Base-by-base conservation (phyloP, 495 filamentous ascomycete species). In the Chaetomium fimeti region DNA sequence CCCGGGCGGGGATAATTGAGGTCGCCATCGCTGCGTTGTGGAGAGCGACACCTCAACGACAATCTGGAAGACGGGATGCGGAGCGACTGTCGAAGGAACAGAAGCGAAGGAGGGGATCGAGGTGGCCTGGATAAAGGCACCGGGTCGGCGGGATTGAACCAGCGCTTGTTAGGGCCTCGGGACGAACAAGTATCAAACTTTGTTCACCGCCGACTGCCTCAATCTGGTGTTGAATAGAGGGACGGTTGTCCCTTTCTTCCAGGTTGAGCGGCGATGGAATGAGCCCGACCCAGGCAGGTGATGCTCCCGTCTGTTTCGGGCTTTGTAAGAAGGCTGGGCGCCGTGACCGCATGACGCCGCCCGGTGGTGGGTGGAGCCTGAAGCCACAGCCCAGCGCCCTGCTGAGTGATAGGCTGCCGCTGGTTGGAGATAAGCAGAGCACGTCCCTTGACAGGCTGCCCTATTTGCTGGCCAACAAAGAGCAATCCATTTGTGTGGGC, bases 1-100 rank as follows among this genome's bases (percentile, higher is more conserved):
- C 85, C 70, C 83, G 85, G 43, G 68, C 60, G 56, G 72, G 74
- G 24, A 74, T 73, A 36, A 72, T 75, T n/a, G 67, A 63, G 51
- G 72, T 62, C 57, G 78, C 69, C 81, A 83, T 80, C 5, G 45
- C 62, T 9, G 38, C 25, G 60, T 18, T 40, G 22, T 6, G 3
- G 58, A 8, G 18, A 36, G 49, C 24, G 53, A 24, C 25, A 48
- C 32, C 8, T 36, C 32, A 36, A 36, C 32, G 12, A 36, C 32
- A 36, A 36, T 9, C 32, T 36, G 12, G 32, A 32, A 32, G 29
- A 32, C 7, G 29, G 29, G 29, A 36, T 36, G 8, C 5, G 32
- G 12, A 9, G 28, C 12, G 27, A 38, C 4, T 27, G 48, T 12
- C 12, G 15, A 29, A 32, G 15, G 48, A 55, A 9, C n/a, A n/a